Percentiles rank a stretch among this genome's conserved stretches.
phyloP scores from a whole-genome alignment of 192 early-diverging fungal species.

The Diversispora epigaea region DNA sequence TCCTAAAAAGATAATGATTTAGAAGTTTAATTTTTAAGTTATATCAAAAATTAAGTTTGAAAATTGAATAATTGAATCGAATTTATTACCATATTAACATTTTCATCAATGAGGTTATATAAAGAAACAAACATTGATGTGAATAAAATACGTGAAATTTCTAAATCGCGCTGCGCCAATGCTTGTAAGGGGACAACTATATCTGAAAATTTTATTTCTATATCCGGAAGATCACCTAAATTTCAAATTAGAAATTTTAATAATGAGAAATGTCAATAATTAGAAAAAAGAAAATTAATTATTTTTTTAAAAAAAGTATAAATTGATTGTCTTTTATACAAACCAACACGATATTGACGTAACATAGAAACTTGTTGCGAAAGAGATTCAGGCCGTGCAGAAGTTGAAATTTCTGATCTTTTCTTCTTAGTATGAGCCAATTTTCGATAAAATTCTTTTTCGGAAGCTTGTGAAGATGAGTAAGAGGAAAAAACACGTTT shows the following conservation, averaged over 20 bases:
- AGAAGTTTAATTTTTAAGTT: too few relatives aligned
- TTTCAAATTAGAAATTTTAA: background rate
- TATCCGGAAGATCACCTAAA: slow-evolving; percentile 75
- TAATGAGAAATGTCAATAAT: too few relatives aligned
- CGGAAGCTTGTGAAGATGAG: background rate
- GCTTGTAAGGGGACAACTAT: slow-evolving; percentile 65
- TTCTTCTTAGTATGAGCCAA: background rate
- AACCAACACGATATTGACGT: slow-evolving; percentile 19
- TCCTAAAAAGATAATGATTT: slow-evolving; percentile 19
- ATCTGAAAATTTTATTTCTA: slow-evolving; percentile 66
- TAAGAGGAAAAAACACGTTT: background rate
- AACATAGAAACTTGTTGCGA: slow-evolving; percentile 9
- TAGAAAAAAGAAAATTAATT: too few relatives aligned
- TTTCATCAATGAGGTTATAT: slow-evolving; percentile 34
- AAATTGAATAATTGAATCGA: background rate
- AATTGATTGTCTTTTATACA: background rate
- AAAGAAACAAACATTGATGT: slow-evolving; percentile 43
- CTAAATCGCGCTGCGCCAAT: slow-evolving; percentile 57
- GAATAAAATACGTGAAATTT: slow-evolving; percentile 56
- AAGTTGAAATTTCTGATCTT: background rate
- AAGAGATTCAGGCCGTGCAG: background rate
- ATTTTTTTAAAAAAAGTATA: background rate
- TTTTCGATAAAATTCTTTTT: background rate
- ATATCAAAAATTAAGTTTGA: background rate
- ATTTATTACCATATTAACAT: slow-evolving; percentile 38